Evolutionary conservation across 768 basidiomycete species (phyloP).

Genomic region (Strobilomyces confusus): DNA sequence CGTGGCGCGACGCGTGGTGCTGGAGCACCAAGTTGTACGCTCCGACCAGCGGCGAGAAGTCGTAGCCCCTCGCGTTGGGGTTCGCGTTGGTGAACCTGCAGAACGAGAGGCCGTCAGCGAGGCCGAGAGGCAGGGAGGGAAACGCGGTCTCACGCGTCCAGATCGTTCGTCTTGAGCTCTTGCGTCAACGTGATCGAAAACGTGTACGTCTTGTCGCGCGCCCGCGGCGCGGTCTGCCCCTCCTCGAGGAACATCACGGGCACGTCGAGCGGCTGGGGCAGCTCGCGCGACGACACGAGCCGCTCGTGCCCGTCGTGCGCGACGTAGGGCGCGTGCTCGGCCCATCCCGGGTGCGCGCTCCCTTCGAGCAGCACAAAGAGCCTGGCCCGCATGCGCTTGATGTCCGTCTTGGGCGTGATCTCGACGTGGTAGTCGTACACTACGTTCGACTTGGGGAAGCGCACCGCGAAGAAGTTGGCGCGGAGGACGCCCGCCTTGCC

Average conservation of each 20-base stretch:
- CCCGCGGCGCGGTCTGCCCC: slow-evolving; percentile 32
- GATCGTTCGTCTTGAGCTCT: slow-evolving; percentile 28
- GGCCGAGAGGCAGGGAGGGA: not conserved
- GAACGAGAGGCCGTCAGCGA: not conserved
- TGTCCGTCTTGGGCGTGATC: slow-evolving; percentile 32
- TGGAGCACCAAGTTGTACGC: slow-evolving; percentile 49
- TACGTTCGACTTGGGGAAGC: slow-evolving; percentile 33
- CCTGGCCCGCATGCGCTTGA: slow-evolving; percentile 37
- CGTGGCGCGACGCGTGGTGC: slow-evolving; percentile 39
- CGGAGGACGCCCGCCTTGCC: slow-evolving; percentile 41
- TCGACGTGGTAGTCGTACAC: slow-evolving; percentile 45
- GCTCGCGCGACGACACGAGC: slow-evolving; percentile 36
- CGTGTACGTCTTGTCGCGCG: slow-evolving; percentile 33
- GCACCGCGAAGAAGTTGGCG: slow-evolving; percentile 48
- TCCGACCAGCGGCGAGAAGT: slow-evolving; percentile 39
- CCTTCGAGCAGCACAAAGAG: slow-evolving; percentile 43
- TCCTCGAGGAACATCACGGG: slow-evolving; percentile 38
- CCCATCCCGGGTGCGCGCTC: slow-evolving; percentile 36
- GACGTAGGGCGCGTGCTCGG: slow-evolving; percentile 27
- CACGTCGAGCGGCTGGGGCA: slow-evolving; percentile 37
- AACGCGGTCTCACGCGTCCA: slow-evolving; percentile 31
- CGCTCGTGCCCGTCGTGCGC: slow-evolving; percentile 43
- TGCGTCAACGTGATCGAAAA: slow-evolving; percentile 33
- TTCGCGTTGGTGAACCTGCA: slow-evolving; percentile 40
- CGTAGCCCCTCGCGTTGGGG: slow-evolving; percentile 33